Base-by-base conservation (phyloP, 345 rosid genomes). In the Sisymbrium irio region DNA sequence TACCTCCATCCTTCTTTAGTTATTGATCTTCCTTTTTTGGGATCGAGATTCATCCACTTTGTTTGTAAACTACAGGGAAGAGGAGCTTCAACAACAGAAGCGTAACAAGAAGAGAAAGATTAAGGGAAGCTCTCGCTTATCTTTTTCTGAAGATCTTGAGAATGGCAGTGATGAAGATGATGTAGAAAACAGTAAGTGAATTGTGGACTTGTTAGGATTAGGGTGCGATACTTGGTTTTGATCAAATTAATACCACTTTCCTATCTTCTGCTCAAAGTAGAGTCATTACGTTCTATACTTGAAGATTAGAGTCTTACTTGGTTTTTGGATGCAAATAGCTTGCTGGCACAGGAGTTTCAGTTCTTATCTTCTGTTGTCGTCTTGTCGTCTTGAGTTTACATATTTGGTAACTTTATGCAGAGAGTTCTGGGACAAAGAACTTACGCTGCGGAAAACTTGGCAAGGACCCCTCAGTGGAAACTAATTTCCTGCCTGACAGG, bases 401-500 rank as follows among this genome's bases (percentile, higher is more conserved):
- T 40, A 45, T 45, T 44, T 77, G 58, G 54, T 39, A 59, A 37
- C 55, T 57, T 18, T 72, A 6, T 49, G 71, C 71, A 84, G 92
- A 79, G 69, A 65, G 37, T 49, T 66, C 39, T 6, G 90, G 82
- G 58, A 50, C 84, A 50, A 78, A 71, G 68, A 82, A 62, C 51
- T 67, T 87, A 44, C 81, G 63, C 9, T 80, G 46, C 15, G 86
- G 89, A 28, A 92, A 90, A 71, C 77, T 96, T 61, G 97, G 99
- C 78, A 92, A 92, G 82, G 98, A 96, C 81, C 99, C 97, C 57
- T 88, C 92, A 0, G 98, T 96, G 20, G 99, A 96, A 82, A 96
- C 99, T 3, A 88, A 97, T 79, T 96, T 90, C 74, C 85, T 96
- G 67, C 98, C 98, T 72, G 99, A 96, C 83, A 92, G 99, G 98